Base-by-base conservation (phyloP, 2,329 filamentous ascomycete genomes). In the Hypoxylon sp. region DNA sequence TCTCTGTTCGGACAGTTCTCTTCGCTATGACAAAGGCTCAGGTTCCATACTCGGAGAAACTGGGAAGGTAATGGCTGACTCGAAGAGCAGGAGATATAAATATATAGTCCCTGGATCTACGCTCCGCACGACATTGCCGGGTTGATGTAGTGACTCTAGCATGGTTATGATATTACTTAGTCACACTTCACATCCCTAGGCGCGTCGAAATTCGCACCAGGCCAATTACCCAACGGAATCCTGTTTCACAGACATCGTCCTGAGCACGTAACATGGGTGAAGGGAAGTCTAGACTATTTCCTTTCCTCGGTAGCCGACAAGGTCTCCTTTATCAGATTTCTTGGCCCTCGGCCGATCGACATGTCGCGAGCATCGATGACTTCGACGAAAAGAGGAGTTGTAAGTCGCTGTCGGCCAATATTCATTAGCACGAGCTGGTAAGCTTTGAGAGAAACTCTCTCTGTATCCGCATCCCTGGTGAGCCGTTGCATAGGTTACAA, bases 271-370 rank as follows among this genome's bases (percentile, higher is more conserved):
- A 38, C 41, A 28, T 41, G 55, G 61, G 43, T 14, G 21, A 32
- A 41, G 9, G 43, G 57, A n/a, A 59, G 65, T 70, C 55, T 63
- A 59, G 68, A 65, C 67, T 70, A 51, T 34, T 60, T 48, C 41
- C 46, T 66, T 50, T 55, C 52, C 28, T 62, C 56, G 60, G 63
- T 63, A 56, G 30, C 38, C 45, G 10, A 56, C 43, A 62, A 53
- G 55, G 53, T 60, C n/a, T 56, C 36, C 38, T 43, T 28, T n/a
- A 23, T 30, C 14, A 28, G 19, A 46, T 46, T 41, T 51, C 65
- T 69, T 69, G 60, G 66, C 63, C 41, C 17, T 45, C 36, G 53
- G 51, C 17, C 32, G 68, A 69, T 71, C 68, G 60, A 62, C 66
- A 63, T 58, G 49, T 30, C 25, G 52, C 46, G 43, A 57, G 38